Base-by-base conservation (phyloP, 2,329 filamentous ascomycete genomes). In the Periglandula ipomoeae region DNA sequence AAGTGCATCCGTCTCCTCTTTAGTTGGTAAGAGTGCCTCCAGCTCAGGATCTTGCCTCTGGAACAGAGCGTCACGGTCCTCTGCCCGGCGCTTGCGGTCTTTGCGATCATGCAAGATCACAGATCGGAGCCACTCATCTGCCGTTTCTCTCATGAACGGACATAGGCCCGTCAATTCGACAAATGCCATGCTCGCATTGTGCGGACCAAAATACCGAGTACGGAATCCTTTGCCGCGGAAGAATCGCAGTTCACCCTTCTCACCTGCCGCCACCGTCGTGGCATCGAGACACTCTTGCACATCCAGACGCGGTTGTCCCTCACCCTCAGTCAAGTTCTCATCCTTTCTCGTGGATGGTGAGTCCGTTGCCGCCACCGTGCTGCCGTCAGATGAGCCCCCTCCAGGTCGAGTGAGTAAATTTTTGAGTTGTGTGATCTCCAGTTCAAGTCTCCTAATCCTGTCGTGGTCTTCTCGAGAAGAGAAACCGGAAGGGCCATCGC, bases 111-210 rank as follows among this genome's bases (percentile, higher is more conserved):
- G 73, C 23, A 79, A 69, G 34, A 78, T 76, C 40, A 81, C 71
- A 7, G 78, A 78, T 46, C 74, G 71, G 48, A 82, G 69, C 76
- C 78, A 81, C 59, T 81, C 76, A 47, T 80, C 75, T 9, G 78
- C 76, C 1, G 77, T 81, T 64, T 81, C 77, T 54, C 73, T 75
- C 78, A 82, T 81, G 50, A 81, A 81, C 13, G 76, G 74, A 41
- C 71, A 76, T 41, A 82, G 67, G 2, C 78, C 78, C 2, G 74
- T 74, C 55, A 78, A 65, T 66, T 80, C 76, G 44, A 74, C 72
- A 57, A 81, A 78, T 10, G 78, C 78, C 64, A 79, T 75, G 64
- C 73, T 80, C 40, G 76, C 75, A 55, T 79, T 81, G 60, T 80
- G 75, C 3, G 77, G 77, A 2, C 78, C 77, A 56, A 76, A 79